Evolutionary conservation across 139 green algal species (phyloP).

Genomic region (Zygnema cylindricum): DNA sequence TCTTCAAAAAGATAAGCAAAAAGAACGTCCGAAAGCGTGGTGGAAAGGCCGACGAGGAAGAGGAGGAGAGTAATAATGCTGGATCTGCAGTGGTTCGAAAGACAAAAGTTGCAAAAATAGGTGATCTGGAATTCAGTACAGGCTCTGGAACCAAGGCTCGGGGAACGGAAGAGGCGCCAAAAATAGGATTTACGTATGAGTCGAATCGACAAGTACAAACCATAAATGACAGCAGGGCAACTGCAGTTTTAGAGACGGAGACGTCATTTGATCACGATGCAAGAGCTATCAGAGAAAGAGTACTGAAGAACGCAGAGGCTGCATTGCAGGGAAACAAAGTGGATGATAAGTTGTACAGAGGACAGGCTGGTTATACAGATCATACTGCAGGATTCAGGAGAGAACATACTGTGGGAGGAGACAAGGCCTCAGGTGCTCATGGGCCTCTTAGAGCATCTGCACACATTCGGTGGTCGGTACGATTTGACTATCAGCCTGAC

Average conservation of each 20-base stretch:
- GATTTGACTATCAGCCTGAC: conserved; percentile 97
- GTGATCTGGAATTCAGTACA: conserved; percentile 15
- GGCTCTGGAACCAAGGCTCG: neutral
- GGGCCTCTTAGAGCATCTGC: conserved; percentile 83
- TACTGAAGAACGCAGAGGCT: conserved; percentile 57
- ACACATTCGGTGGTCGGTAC: conserved; percentile 76
- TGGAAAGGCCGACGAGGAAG: neutral
- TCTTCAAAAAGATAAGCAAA: conserved; percentile 7
- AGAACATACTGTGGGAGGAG: conserved; percentile 55
- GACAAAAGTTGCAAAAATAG: neutral
- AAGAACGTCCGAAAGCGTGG: neutral
- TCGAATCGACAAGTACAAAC: conserved; percentile 14
- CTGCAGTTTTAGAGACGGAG: conserved; percentile 55
- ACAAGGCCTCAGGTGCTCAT: conserved; percentile 57
- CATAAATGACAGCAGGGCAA: conserved; percentile 44
- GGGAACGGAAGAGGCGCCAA: neutral
- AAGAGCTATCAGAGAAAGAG: conserved; percentile 51
- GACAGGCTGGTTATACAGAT: conserved; percentile 51
- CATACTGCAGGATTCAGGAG: conserved; percentile 59
- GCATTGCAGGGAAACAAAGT: conserved; percentile 21
- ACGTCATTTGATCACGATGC: conserved; percentile 57
- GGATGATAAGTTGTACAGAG: conserved; percentile 58
- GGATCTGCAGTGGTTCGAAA: neutral
- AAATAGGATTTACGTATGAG: conserved; percentile 3
- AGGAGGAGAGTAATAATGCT: neutral